A percentile compares a stretch with the other conserved stretches of the same genome.
phyloP scores from a whole-genome alignment of 441 rosid species.

The Metrosideros polymorpha region DNA sequence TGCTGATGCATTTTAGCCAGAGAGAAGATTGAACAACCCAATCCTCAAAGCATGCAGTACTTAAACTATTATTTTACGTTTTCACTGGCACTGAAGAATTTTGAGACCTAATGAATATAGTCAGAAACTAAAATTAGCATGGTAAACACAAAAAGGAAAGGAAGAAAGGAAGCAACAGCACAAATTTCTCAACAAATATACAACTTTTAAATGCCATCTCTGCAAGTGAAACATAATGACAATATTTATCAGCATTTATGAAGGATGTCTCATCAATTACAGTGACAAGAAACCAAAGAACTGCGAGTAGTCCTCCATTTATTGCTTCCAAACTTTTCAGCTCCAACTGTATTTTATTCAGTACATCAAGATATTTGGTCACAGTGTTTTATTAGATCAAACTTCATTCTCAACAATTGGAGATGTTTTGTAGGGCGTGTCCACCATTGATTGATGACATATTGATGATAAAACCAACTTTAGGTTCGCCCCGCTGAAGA shows the following conservation, averaged over 20 bases:
- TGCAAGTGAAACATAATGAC: neutral
- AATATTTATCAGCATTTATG: neutral
- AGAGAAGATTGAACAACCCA: neutral
- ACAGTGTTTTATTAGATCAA: neutral
- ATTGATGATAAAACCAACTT: neutral
- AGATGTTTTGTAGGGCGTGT: neutral
- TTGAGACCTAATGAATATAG: neutral
- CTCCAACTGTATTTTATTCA: neutral
- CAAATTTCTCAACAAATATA: neutral
- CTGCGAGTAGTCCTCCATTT: neutral
- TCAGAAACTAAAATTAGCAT: neutral
- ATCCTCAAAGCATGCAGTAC: neutral
- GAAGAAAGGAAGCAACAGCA: neutral
- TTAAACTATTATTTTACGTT: neutral
- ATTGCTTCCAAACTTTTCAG: neutral
- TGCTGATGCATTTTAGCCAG: neutral
- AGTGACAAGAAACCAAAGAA: neutral
- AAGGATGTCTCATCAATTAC: neutral
- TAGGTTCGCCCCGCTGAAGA: neutral
- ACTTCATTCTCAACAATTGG: neutral
- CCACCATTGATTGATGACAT: neutral
- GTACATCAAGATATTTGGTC: neutral
- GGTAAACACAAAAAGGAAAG: neutral
- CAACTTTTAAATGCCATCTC: neutral
- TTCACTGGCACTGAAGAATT: neutral